Base-by-base conservation (phyloP, 768 basidiomycete genomes). In the Kwoniella sp. region DNA sequence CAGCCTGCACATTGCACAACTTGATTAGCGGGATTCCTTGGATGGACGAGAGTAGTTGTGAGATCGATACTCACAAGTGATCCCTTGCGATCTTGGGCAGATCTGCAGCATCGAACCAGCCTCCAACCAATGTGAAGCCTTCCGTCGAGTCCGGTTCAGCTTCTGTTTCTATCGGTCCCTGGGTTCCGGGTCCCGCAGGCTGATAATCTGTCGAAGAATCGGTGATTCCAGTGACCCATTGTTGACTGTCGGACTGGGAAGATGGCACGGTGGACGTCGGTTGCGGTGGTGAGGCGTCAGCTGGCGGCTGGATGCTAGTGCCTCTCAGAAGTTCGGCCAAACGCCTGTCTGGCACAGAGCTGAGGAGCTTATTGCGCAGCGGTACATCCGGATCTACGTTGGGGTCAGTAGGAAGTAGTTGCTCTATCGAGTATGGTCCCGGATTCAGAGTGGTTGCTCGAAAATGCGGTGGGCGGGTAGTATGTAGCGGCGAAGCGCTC, bases 31-130 rank as follows among this genome's bases (percentile, higher is more conserved):
- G 31, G 12, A 23, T 7, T 13, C 17, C 23, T 4, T 34, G 20
- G 56, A 34, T 7, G 3, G 22, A 48, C 34, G 34, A 34, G 34
- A 34, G 34, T 34, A 13, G n/a, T n/a, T n/a, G n/a, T n/a, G n/a
- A n/a, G n/a, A n/a, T n/a, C 25, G 17, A 38, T 31, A 17, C 75
- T 68, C 41, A 75, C 74, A 77, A 34, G 54, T 77, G 76, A 63
- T 77, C 74, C 29, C 76, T 60, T 2, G 76, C 76, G 23, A 74
- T 68, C 30, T 70, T 69, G 0, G 75, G 75, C 34, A 77, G 60
- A 65, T 77, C 75, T 13, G 69, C 65, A 15, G 73, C 75, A 55
- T 77, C 75, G 47, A 74, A 77, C 75, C 75, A 77, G 3, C 75
- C 75, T 26, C 75, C 75, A 0, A 77, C 71, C 37, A 77, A n/a